Evolutionary conservation across 2,329 filamentous ascomycete genomes (phyloP), one percentile per base, ranked within the genome.

Genomic region (Hypomyces perniciosus): DNA sequence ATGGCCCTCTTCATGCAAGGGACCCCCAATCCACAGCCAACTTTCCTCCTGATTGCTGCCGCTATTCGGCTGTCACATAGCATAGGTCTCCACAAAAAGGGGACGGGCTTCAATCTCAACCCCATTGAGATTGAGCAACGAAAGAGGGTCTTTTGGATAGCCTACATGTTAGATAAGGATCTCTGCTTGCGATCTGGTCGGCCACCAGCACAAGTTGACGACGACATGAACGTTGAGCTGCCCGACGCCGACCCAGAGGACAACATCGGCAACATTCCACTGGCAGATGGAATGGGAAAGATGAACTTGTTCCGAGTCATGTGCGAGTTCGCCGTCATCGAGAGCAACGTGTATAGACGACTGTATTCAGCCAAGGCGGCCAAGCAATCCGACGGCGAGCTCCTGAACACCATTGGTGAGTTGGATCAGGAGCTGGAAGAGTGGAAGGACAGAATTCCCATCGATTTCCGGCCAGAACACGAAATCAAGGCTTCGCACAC

Each of bases 1-100:
- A 96, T 97, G 86, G 85, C 90, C 2, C 75, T 96, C 12, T 99
- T 97, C 71, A 79, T 99, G 69, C 90, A 96, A 66, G 93, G 93
- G 56, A 97, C 93, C 0, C 92, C 93, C 0, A 99, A 97, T 62
- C 93, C 92, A 0, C 93, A 99, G 61, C 92, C 93, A 1, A 88
- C 89, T 2, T 96, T 95, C 65, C 85, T 96, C 61, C 79, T 97
- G 45, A 85, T 97, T 30, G 88, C 92, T 5, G 88, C 91, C 9
- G 93, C 93, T 4, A 92, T 97, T 57, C 80, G 93, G 47, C 76
- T 96, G 20, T 87, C 92, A 1, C 92, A 97, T 66, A 96, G 86
- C 62, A 96, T 99, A 61, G 93, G 93, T 20, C 77, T 99, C 34
- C 93, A 99, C 71, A 96, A 96, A 70, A 84, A 88, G 48, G 92